A percentile compares a stretch with the other conserved stretches of the same genome.
phyloP scores from a whole-genome alignment of 164 flowering plant genomes.

The Euptelea pleiosperma region DNA sequence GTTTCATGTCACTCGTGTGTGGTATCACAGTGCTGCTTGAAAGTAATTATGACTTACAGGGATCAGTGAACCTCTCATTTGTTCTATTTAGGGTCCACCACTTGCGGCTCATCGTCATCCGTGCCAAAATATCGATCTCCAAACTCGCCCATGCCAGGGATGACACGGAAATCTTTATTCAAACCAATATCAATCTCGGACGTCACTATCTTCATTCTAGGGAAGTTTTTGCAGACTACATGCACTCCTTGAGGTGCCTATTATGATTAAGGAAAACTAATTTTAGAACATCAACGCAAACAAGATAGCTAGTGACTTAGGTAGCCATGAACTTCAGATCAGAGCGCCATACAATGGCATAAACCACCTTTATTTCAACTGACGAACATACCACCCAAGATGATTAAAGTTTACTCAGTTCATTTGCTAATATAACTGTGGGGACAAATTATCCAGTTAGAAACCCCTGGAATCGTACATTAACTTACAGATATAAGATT shows the following conservation, averaged over 20 bases:
- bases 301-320: no score
- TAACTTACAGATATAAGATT: conserved; percentile 93
- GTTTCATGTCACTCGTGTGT: not conserved
- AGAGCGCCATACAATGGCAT: no score
- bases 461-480: not conserved
- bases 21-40: not conserved
- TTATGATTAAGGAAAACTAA: conserved; percentile 3
- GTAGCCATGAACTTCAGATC: no score
- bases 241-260: conserved; percentile 98
- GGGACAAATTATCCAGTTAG: no score
- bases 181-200: conserved; percentile 85
- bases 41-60: not conserved
- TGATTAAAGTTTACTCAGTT: not conserved
- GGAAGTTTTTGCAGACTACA: conserved; percentile 82
- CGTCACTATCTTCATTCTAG: conserved; percentile 88
- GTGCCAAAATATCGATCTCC: conserved; percentile 98
- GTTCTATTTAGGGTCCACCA: conserved; percentile 9
- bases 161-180: conserved; percentile 79
- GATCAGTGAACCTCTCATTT: not conserved
- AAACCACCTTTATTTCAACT: no score
- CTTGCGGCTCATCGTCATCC: conserved; percentile 63
- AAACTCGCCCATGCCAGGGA: conserved; percentile 97
- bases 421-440: no score
- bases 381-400: no score
- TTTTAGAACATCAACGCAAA: no score